Percentiles rank a stretch among this genome's conserved stretches.
Evolutionary conservation across 163 green algal species (phyloP).

Genomic region (Chlorella variabilis): DNA sequence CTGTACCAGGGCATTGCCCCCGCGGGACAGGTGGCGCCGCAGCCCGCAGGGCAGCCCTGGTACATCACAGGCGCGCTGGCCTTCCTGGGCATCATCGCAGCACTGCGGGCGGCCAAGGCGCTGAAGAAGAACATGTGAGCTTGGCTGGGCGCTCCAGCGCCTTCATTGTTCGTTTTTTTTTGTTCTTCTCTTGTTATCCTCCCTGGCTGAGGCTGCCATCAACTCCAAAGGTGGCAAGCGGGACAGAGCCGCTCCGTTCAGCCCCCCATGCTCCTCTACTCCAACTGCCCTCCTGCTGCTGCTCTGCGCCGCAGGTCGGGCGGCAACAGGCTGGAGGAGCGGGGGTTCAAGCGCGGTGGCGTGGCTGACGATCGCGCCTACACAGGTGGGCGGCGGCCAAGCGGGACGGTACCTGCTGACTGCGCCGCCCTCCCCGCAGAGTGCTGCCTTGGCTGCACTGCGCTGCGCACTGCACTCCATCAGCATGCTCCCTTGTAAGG

Average conservation of each 20-base stretch:
- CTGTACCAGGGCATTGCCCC: slow-evolving; percentile 28
- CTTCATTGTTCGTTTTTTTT: neutral
- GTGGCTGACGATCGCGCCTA: slow-evolving; percentile 35
- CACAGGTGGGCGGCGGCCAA: neutral
- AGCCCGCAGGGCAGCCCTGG: slow-evolving; percentile 4
- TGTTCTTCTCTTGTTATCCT: neutral
- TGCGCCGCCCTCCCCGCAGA: neutral
- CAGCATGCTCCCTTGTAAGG: too few relatives aligned
- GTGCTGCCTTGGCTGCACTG: too few relatives aligned
- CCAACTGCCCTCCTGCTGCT: neutral
- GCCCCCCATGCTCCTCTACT: too few relatives aligned
- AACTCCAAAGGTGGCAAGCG: too few relatives aligned
- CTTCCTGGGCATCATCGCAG: slow-evolving; percentile 17
- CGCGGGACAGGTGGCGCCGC: neutral
- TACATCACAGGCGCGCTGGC: slow-evolving; percentile 18
- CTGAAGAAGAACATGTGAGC: slow-evolving; percentile 18
- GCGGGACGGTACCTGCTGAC: neutral
- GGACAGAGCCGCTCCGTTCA: too few relatives aligned
- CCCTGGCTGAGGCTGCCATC: too few relatives aligned
- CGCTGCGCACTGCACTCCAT: too few relatives aligned
- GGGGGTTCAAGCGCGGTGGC: slow-evolving; percentile 36
- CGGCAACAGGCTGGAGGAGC: slow-evolving; percentile 23
- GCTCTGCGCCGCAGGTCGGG: neutral
- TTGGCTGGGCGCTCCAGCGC: too few relatives aligned
- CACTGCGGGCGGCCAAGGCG: neutral